Base-by-base conservation (phyloP, 1,284 basidiomycete genomes). In the Agaricales sp. region DNA sequence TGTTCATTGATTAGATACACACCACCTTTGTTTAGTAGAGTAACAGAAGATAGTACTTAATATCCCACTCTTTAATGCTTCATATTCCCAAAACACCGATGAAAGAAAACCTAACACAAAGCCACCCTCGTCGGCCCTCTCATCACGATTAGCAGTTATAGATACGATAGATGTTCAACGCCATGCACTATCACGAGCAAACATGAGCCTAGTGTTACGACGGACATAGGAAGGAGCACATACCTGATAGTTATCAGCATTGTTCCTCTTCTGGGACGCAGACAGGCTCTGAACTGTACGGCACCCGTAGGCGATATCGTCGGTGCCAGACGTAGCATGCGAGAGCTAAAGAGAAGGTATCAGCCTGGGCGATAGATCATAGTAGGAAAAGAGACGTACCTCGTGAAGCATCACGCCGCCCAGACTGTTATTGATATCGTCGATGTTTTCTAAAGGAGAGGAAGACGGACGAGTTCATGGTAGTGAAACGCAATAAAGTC, bases 321-420 rank as follows among this genome's bases (percentile, higher is more conserved):
- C 19, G 16, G 54, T 47, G 12, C 52, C 52, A 37, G 44, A 24
- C 26, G 49, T 50, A 8, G 54, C 54, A 21, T 55, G 54, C 8
- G 54, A 51, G 30, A 55, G 52, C 54, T 49, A 38, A n/a, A 30
- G 8, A 16, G 19, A 49, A 48, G 14, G 11, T 2, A 18, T n/a
- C 19, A 4, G 4, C 23, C 24, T 8, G 26, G n/a, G n/a, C n/a
- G 26, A 30, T 30, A 6, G 26, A 30, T 30, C 14, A 30, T 35
- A 12, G 19, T 22, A 4, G 23, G 1, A 37, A 18, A 26, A 41
- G 43, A 3, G 6, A 23, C 25, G 19, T 12, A 54, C 50, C 43
- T 55, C 54, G 49, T 55, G 54, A 24, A 55, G 46, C 2, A 55
- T 43, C n/a, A 55, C 51, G 22, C 54, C 54, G 6, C 54, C 54